Percentiles rank a stretch among this genome's conserved stretches.
These are phyloP conservation scores for Fusarium oxysporum DNA, from an alignment of 2,329 filamentous ascomycete species.

Conservation along the genomic window DNA sequence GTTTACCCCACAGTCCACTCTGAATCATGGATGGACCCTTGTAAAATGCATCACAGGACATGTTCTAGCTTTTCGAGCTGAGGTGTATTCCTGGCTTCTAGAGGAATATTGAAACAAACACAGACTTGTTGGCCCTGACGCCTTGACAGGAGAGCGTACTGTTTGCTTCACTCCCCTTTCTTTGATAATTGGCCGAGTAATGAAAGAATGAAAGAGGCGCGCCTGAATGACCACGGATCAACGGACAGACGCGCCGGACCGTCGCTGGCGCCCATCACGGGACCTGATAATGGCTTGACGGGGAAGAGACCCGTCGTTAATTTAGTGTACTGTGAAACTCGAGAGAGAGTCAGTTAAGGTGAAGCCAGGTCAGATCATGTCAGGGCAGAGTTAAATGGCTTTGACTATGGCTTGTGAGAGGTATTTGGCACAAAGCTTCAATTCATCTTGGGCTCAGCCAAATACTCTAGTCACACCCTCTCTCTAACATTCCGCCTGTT, in stretches of 20 bases:
- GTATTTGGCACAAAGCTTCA: background rate
- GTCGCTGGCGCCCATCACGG: conserved; percentile 35
- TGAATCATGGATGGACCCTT: conserved; percentile 16
- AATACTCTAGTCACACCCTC: background rate
- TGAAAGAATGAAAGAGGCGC: conserved; percentile 17
- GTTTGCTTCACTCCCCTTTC: background rate
- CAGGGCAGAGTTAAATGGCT: background rate
- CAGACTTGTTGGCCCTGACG: conserved; percentile 3
- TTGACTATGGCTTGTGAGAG: background rate
- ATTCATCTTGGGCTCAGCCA: background rate
- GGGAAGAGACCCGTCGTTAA: conserved; percentile 20
- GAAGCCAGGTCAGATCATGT: background rate
- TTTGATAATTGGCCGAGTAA: background rate
- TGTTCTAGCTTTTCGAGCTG: conserved; percentile 16
- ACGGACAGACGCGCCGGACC: conserved; percentile 42
- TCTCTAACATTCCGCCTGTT: background rate
- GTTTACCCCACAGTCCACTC: conserved; percentile 38
- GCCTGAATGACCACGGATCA: conserved; percentile 11
- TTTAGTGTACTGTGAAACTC: conserved; percentile 10
- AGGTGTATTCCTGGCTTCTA: conserved; percentile 21
- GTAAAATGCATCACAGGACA: conserved; percentile 35
- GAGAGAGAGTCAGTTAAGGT: conserved; percentile 7
- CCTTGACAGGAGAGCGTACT: background rate
- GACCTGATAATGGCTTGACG: conserved; percentile 30
- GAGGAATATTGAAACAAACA: conserved; percentile 3